Percentiles rank a stretch among this genome's conserved stretches.
Conservation (phyloP, 306 rosid species). For the Prunus campanulata region DNA sequence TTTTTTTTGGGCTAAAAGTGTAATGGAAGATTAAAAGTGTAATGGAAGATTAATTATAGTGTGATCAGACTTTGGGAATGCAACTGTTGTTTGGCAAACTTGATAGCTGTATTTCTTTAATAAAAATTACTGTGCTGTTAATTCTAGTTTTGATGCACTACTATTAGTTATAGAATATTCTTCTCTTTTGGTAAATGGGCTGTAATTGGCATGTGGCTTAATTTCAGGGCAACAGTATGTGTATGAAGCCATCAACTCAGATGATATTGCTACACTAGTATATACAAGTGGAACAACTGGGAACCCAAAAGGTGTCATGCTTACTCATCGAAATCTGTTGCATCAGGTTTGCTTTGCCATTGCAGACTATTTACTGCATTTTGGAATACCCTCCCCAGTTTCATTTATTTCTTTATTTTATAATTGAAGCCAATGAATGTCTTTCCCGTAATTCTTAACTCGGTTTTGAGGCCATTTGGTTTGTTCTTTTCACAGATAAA, state of each 20-base stretch:
- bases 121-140: neutral
- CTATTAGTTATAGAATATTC: neutral
- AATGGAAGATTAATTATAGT: neutral
- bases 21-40: too few relatives aligned
- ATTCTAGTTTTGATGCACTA: neutral
- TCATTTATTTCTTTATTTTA: conserved; percentile 4
- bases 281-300: conserved; percentile 98
- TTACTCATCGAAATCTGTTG: conserved; percentile 81
- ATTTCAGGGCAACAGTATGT: conserved; percentile 49
- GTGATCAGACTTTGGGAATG: neutral
- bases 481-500: conserved; percentile 47
- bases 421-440: conserved; percentile 15
- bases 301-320: conserved; percentile 92
- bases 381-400: neutral
- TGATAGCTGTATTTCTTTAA: neutral
- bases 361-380: neutral
- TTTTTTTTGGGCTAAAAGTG: too few relatives aligned
- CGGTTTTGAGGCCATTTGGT: conserved; percentile 9
- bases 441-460: conserved; percentile 10
- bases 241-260: conserved; percentile 64
- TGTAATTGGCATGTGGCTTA: neutral
- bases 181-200: neutral
- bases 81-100: neutral
- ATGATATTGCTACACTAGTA: conserved; percentile 82
- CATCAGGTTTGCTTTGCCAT: conserved; percentile 65